Conservation (phyloP, 108 stramenopile genomes). For the Nitzschia sp. region DNA sequence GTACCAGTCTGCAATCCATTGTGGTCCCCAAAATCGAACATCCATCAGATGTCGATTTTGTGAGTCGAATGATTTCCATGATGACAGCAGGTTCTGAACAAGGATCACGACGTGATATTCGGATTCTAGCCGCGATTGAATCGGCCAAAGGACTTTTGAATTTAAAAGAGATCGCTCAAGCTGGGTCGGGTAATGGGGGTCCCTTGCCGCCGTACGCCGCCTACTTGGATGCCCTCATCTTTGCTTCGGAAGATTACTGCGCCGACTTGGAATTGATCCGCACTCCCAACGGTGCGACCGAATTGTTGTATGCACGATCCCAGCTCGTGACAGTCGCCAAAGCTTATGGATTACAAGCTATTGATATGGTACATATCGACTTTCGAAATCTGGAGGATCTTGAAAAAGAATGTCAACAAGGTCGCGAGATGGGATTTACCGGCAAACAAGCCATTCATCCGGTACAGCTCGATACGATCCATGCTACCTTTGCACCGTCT, state of each 20-base stretch:
- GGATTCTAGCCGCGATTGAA: conserved; percentile 42
- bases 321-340: conserved; percentile 34
- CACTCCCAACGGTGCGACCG: conserved; percentile 19
- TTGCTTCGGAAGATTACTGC: conserved; percentile 45
- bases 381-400: conserved; percentile 34
- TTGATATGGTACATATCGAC: conserved; percentile 50
- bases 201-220: too few relatives aligned
- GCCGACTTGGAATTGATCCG: conserved; percentile 39
- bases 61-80: conserved; percentile 22
- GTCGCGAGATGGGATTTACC: conserved; percentile 32
- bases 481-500: conserved; percentile 33
- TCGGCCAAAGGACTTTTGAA: conserved; percentile 38
- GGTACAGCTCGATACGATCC: conserved; percentile 30
- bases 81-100: background rate
- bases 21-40: conserved; percentile 44
- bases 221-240: conserved; percentile 36
- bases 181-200: background rate
- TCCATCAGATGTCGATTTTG: conserved; percentile 34
- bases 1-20: conserved; percentile 20
- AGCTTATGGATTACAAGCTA: conserved; percentile 38
- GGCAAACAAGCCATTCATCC: conserved; percentile 52
- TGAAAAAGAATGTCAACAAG: conserved; percentile 28
- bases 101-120: conserved; percentile 27
- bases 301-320: conserved; percentile 34
- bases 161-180: conserved; percentile 34